These are phyloP conservation scores for Hanseniaspora nectarophila DNA, from an alignment of 805 yeast genomes.

Conservation along the genomic window DNA sequence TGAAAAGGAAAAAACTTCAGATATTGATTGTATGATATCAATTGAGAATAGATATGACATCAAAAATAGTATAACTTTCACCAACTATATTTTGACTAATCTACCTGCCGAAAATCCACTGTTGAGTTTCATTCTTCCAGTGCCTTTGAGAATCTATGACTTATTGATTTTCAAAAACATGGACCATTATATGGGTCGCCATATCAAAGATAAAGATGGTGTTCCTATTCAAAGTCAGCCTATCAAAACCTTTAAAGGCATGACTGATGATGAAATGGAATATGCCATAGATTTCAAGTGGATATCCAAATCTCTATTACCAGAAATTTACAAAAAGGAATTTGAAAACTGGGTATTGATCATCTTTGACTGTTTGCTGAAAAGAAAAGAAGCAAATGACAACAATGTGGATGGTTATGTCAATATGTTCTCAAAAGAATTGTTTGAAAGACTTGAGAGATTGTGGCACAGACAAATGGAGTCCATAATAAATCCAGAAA, in stretches of 20 bases:
- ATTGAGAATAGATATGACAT: slow-evolving; percentile 13
- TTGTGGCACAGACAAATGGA: slow-evolving; percentile 62
- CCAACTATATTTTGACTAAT: slow-evolving; percentile 6
- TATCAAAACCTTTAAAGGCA: slow-evolving; percentile 30
- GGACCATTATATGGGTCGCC: slow-evolving; percentile 67
- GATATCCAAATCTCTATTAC: slow-evolving; percentile 68
- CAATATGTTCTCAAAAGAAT: slow-evolving; percentile 59
- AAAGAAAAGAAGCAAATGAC: slow-evolving; percentile 34
- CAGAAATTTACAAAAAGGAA: slow-evolving; percentile 63
- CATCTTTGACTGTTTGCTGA: slow-evolving; percentile 57
- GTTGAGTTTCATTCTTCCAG: slow-evolving; percentile 19
- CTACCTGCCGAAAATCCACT: slow-evolving; percentile 1
- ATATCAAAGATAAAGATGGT: slow-evolving; percentile 2
- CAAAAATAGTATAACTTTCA: slow-evolving; percentile 10
- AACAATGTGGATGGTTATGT: slow-evolving; percentile 32
- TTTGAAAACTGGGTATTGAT: slow-evolving; percentile 79
- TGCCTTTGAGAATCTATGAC: slow-evolving; percentile 57
- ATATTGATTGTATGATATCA: slow-evolving; percentile 6
- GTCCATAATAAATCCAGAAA: slow-evolving; percentile 52
- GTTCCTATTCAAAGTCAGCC: slow-evolving; percentile 21
- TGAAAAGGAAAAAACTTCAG: slow-evolving; percentile 2
- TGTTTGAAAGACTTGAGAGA: slow-evolving; percentile 51
- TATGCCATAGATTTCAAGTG: slow-evolving; percentile 44
- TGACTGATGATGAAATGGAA: slow-evolving; percentile 29
- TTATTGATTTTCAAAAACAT: slow-evolving; percentile 67